Base-by-base conservation (phyloP, 1,284 basidiomycete genomes). In the Pulveroboletus ridleyi region DNA sequence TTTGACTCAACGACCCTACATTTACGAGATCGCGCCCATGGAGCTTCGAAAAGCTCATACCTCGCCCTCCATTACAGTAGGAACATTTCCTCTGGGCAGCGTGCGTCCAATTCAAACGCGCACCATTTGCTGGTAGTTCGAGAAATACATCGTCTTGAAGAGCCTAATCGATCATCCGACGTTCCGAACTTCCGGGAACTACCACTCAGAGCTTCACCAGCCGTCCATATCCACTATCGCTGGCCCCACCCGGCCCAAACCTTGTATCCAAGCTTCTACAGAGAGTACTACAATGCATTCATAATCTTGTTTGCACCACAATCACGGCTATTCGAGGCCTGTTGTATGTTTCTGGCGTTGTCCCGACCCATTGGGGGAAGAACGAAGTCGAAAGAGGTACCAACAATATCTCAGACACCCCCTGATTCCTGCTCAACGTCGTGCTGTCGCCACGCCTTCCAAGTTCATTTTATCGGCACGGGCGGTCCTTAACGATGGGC, bases 401-500 rank as follows among this genome's bases (percentile, higher is more conserved):
- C 7, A 75, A 66, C 20, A 73, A 71, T 72, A 4, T 77, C 77
- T 42, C 76, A 78, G 39, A 78, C 74, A 39, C 70, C 77, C n/a
- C 62, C 29, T 79, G 35, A 60, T 78, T 46, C 73, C 77, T 47
- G 78, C 77, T 18, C 77, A 78, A 57, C 75, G 76, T 55, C 77
- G 77, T 33, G 71, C 71, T 29, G 72, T 79, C 55, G 76, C 78
- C 5, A 78, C 78, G 3, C 72, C 79, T 33, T 78, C 76, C 52
- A 78, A 79, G 62, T 78, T 78, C 47, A 71, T 79, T 25, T 61
- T 78, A 18, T 78, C 76, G 3, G 78, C 74, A 4, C 70, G 73
- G 9, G 78, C 78, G 13, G 69, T 73, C 54, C 64, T 76, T n/a
- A 76, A 76, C 22, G 72, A 75, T 58, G 74, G 66, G 2, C 73